Conservation (phyloP, 2,329 filamentous ascomycete genomes). For the Sclerotinia sclerotiorum region DNA sequence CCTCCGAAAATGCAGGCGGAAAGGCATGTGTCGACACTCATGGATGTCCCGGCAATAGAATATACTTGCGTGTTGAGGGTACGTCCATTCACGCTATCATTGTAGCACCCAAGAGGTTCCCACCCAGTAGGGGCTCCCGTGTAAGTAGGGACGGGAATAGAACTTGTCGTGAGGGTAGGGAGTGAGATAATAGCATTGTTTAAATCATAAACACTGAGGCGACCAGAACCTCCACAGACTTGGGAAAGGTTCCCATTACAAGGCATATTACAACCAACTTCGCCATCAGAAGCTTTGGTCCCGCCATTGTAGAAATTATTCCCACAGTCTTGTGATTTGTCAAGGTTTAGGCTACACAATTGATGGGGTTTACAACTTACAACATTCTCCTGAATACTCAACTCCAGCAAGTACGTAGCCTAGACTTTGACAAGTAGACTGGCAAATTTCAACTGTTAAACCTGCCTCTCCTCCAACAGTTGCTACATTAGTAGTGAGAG, state of each 20-base stretch:
- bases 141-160: slow-evolving; percentile 19
- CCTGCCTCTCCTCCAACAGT: slow-evolving; percentile 25
- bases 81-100: slow-evolving; percentile 30
- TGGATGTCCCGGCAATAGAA: slow-evolving; percentile 26
- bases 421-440: slow-evolving; percentile 30
- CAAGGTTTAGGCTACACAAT: neutral
- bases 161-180: slow-evolving; percentile 18
- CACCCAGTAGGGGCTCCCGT: slow-evolving; percentile 28
- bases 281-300: slow-evolving; percentile 23
- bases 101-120: slow-evolving; percentile 32
- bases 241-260: slow-evolving; percentile 32
- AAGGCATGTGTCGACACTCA: slow-evolving; percentile 31
- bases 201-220: slow-evolving; percentile 27
- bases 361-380: slow-evolving; percentile 25
- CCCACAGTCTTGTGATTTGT: slow-evolving; percentile 24
- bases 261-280: slow-evolving; percentile 34
- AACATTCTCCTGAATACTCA: slow-evolving; percentile 50
- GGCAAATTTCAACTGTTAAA: slow-evolving; percentile 33
- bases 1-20: slow-evolving; percentile 40
- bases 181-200: slow-evolving; percentile 25
- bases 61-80: slow-evolving; percentile 26
- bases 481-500: slow-evolving; percentile 21
- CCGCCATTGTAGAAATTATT: slow-evolving; percentile 24
- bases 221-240: slow-evolving; percentile 31
- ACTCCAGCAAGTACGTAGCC: slow-evolving; percentile 46